Evolutionary conservation across 805 yeast genomes (phyloP), one percentile per base, ranked within the genome.

Genomic region (Brettanomyces bruxellensis): DNA sequence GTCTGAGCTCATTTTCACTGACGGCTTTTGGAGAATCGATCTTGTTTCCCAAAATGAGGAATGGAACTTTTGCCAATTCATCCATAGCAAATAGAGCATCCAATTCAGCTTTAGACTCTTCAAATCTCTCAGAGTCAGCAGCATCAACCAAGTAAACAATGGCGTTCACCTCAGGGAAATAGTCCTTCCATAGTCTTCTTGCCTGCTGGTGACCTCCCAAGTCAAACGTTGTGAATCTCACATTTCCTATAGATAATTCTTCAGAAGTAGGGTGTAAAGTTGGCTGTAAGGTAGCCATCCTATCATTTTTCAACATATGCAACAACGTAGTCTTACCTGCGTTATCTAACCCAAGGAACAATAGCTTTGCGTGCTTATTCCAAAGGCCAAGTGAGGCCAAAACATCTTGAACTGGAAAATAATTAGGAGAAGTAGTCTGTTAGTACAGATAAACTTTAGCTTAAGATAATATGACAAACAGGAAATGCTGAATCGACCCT

Each of bases 121-220:
- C 85, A 58, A 93, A 86, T 69, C 99, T 84, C 65, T 83, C 95
- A 36, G 93, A 83, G 64, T 93, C 99, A 47, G 98, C 98, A 47
- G 95, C 95, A 66, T 93, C 99, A 32, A 93, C 97, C 49, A 93
- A 73, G 67, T 86, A 93, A 32, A 93, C 98, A 55, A 93, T 93
- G 47, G 97, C 99, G 67, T 89, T 86, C 43, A 93, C 99, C 71
- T 93, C 99, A 49, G 99, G 99, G 83, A 93, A 93, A 68, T 93
- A 93, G 67, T 93, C 98, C 65, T 90, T 90, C 99, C 99, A 93
- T 63, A 93, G 81, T 71, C 99, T 88, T 72, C 99, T 90, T 43
- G 99, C 98, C 71, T 91, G 97, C 67, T 79, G 83, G 73, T 93
- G 99, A 40, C 99, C 99, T 69, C 99, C 99, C 57, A 93, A 76